Percentiles rank a stretch among this genome's conserved stretches.
Evolutionary conservation across 768 basidiomycete genomes (phyloP).

Genomic region (Xerocomus potaroensis): DNA sequence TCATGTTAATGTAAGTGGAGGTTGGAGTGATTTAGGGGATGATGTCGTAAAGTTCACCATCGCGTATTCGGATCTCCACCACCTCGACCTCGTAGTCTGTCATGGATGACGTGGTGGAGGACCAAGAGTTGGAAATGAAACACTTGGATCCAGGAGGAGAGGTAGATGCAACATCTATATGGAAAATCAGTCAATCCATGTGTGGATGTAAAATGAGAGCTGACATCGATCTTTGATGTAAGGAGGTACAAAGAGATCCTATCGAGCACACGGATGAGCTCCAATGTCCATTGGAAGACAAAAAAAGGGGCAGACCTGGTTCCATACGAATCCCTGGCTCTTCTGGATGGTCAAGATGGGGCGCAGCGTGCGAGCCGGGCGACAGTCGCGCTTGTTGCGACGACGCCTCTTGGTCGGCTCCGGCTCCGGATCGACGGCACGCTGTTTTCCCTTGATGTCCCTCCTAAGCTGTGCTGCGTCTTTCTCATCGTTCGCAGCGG

Average conservation of each 20-base stretch:
- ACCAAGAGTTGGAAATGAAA: constrained; percentile 64
- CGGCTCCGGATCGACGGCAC: constrained; percentile 64
- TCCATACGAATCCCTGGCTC: constrained; percentile 90
- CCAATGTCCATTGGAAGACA: background rate
- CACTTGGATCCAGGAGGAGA: constrained; percentile 70
- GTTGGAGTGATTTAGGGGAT: constrained; percentile 44
- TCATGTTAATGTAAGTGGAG: constrained; percentile 8
- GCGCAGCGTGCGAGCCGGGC: constrained; percentile 58
- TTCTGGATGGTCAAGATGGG: constrained; percentile 84
- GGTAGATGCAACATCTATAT: constrained; percentile 72
- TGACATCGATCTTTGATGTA: constrained; percentile 89
- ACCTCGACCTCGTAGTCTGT: constrained; percentile 83
- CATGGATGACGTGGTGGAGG: constrained; percentile 61
- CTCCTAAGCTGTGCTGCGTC: constrained; percentile 42
- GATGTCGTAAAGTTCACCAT: constrained; percentile 72
- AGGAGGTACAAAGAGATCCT: constrained; percentile 86
- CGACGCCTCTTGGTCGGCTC: constrained; percentile 47
- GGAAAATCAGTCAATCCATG: constrained; percentile 8
- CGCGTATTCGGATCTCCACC: constrained; percentile 79
- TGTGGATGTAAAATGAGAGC: constrained; percentile 34
- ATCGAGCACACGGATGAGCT: background rate
- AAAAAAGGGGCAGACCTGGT: constrained; percentile 57
- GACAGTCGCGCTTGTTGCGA: constrained; percentile 52
- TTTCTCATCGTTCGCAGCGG: constrained; percentile 29
- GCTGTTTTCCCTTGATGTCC: constrained; percentile 78